These are phyloP conservation scores for Phyllosticta capitalensis DNA, from an alignment of 2,329 filamentous ascomycete species.

Conservation along the genomic window DNA sequence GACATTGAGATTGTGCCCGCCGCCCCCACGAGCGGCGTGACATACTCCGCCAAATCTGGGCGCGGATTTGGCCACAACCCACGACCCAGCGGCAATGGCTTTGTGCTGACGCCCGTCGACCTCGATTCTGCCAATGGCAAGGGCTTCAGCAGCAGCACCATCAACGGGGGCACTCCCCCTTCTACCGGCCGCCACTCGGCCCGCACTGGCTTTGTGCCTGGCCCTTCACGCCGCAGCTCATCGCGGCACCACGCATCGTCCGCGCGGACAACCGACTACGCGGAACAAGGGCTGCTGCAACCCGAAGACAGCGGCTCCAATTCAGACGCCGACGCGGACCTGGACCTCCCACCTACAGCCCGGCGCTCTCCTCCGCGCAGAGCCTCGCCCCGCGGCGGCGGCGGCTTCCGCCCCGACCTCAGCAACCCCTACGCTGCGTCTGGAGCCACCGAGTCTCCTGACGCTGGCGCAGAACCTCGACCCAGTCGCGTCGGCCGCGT, in stretches of 20 bases:
- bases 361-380: constrained; percentile 34
- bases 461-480: constrained; percentile 2
- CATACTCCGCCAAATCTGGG: constrained; percentile 73
- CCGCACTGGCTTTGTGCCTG: not conserved
- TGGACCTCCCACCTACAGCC: constrained; percentile 51
- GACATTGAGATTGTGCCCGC: constrained; percentile 69
- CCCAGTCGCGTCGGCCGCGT: constrained; percentile 18
- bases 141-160: constrained; percentile 49
- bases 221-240: constrained; percentile 41
- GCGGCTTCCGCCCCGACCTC: constrained; percentile 8
- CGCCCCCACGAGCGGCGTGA: constrained; percentile 33
- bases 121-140: constrained; percentile 35
- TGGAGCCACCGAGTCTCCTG: constrained; percentile 6
- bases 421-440: not conserved
- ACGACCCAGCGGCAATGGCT: constrained; percentile 45
- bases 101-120: constrained; percentile 42
- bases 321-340: constrained; percentile 41
- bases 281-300: constrained; percentile 46
- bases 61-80: constrained; percentile 70
- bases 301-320: constrained; percentile 37
- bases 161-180: constrained; percentile 31
- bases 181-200: constrained; percentile 30
- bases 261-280: constrained; percentile 28
- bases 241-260: constrained; percentile 31
- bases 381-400: constrained; percentile 21